Base-by-base conservation (phyloP, 164 flowering plant genomes). In the Warburgia ugandensis region DNA sequence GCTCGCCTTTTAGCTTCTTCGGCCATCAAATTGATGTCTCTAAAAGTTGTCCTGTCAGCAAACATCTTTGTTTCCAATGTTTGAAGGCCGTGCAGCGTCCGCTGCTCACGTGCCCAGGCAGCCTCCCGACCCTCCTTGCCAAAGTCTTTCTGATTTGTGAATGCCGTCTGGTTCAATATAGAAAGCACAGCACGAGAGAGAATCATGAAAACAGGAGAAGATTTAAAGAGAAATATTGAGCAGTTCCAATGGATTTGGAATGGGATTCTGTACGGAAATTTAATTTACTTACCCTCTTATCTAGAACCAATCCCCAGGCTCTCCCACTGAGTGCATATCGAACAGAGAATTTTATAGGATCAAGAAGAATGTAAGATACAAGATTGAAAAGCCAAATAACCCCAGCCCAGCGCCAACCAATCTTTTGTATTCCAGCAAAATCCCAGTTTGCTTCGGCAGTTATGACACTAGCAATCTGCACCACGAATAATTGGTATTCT, bases 1-100 rank as follows among this genome's bases (percentile, higher is more conserved):
- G 96, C 96, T 7, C 94, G 77, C 41, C 83, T 64, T 69, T 55
- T 80, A 33, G 90, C 86, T 68, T 82, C 84, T 56, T 84, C 96
- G 1, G 94, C 96, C 84, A 87, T 78, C 27, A 48, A 25, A 45
- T 46, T 73, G 16, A 79, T 60, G 32, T 82, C 94, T 44, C 77
- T 58, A 42, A 67, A 72, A 23, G 71, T 60, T 59, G 32, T 16
- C 22, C 52, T 63, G 35, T 81, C 82, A 13, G 52, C 31, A 37
- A 66, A 67, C 42, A 50, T 29, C 52, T 67, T 72, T 12, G 65
- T 51, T 26, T 74, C 83, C 0, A 40, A 42, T 8, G 96, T 53
- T 21, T 64, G 69, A 7, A 80, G 76, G 39, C 87, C 94, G 46
- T 82, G 87, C 17, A 72, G 62, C 1, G 87, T 76, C 22, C 88